phyloP scores from a whole-genome alignment of 2,329 filamentous ascomycete genomes.

The Neonectria neomacrospora region DNA sequence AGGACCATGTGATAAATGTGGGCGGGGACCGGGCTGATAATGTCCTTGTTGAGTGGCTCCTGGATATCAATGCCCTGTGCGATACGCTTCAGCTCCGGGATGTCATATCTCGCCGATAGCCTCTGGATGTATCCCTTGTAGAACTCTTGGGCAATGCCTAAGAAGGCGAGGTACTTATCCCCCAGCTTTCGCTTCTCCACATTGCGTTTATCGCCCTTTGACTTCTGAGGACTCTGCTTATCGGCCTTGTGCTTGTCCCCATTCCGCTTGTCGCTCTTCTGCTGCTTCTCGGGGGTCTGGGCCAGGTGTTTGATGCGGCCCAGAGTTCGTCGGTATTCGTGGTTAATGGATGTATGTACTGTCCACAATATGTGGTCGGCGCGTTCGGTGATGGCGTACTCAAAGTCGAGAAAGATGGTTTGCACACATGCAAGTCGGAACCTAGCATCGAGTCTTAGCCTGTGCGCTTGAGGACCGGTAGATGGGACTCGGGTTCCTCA shows the following conservation, averaged over 20 bases:
- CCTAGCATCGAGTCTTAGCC: constrained; percentile 52
- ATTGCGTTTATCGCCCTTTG: constrained; percentile 41
- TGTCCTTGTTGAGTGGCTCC: constrained; percentile 46
- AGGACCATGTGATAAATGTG: constrained; percentile 70
- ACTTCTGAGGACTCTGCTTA: constrained; percentile 39
- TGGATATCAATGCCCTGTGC: constrained; percentile 54
- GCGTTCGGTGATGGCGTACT: constrained; percentile 69
- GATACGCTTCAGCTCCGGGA: constrained; percentile 60
- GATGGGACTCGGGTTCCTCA: constrained; percentile 41
- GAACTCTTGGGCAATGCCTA: constrained; percentile 88
- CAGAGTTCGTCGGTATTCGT: constrained; percentile 78
- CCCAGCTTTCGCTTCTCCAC: constrained; percentile 80
- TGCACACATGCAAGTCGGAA: constrained; percentile 78
- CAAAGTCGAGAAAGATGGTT: constrained; percentile 77
- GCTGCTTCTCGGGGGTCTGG: constrained; percentile 70
- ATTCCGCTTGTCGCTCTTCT: constrained; percentile 43
- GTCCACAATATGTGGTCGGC: constrained; percentile 82
- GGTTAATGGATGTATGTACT: constrained; percentile 80
- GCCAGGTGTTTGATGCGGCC: constrained; percentile 63
- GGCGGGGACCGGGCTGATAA: constrained; percentile 57
- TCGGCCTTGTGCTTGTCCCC: constrained; percentile 40
- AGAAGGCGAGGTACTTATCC: constrained; percentile 83
- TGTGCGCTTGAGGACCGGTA: not conserved
- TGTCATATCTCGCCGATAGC: constrained; percentile 70
- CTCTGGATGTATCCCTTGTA: constrained; percentile 88